phyloP scores from a whole-genome alignment of 2,329 filamentous ascomycete species.

The Trichophyton mentagrophytes region DNA sequence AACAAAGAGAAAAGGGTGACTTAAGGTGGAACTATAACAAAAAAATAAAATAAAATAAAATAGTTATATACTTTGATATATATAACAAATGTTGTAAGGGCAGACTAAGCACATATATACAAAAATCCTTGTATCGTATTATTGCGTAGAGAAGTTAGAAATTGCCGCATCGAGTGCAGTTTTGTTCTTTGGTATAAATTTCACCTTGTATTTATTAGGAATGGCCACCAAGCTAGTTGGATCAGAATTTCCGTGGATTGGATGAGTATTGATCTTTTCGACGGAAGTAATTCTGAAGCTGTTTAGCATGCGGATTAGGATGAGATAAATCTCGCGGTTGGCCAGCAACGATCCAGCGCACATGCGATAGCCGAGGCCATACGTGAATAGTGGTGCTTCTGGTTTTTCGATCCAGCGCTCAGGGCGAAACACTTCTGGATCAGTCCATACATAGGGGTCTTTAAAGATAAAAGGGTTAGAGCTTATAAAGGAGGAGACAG shows the following conservation, averaged over 20 bases:
- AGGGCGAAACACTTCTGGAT: conserved; percentile 47
- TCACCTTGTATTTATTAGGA: conserved; percentile 45
- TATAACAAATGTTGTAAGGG: not conserved
- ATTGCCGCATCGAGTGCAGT: conserved; percentile 34
- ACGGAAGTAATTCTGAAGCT: conserved; percentile 47
- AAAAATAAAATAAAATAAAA: not conserved
- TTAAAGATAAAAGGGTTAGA: not conserved
- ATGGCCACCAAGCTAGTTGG: conserved; percentile 51
- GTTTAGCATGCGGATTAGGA: conserved; percentile 50
- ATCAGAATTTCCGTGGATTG: conserved; percentile 47
- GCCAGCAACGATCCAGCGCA: conserved; percentile 51
- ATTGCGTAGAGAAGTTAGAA: conserved; percentile 13
- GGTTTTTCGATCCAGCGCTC: conserved; percentile 53
- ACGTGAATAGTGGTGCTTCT: conserved; percentile 52
- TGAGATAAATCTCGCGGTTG: conserved; percentile 52
- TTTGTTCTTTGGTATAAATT: conserved; percentile 44
- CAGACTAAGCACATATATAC: not conserved
- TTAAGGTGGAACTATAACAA: not conserved
- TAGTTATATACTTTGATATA: not conserved
- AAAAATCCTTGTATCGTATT: not conserved
- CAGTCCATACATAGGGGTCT: conserved; percentile 45
- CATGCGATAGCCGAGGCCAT: conserved; percentile 55
- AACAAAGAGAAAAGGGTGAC: not conserved
- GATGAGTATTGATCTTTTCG: conserved; percentile 46
- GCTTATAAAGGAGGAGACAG: not conserved